Evolutionary conservation across 1,284 basidiomycete genomes (phyloP), one percentile per base, ranked within the genome.

Genomic region (Irpex lacteus): DNA sequence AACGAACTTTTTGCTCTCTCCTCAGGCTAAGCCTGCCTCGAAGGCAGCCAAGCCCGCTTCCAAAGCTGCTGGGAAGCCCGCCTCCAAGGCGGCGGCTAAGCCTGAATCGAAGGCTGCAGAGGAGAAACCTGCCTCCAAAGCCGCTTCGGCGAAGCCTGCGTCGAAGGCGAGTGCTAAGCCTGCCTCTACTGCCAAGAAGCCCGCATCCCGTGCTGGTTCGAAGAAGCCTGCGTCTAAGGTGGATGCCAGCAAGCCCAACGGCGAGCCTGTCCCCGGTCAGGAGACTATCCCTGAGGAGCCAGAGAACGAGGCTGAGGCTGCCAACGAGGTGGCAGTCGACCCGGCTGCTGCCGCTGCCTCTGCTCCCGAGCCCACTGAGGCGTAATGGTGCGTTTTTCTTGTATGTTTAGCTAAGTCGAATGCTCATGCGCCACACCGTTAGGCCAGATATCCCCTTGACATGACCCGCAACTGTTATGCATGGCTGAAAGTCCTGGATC

Each of bases 261-360:
- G 67, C 19, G 65, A 68, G 19, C 64, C 70, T 13, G 70, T 65
- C 37, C 55, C 69, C 19, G 70, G 60, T 2, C 72, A 69, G 8
- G 74, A 74, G 64, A 74, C 74, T 7, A 77, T 77, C 58, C 71
- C 71, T 44, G 76, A 77, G 64, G 76, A 77, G 58, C 72, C 75
- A 3, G 76, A 76, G 64, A 74, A 68, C 3, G 76, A 76, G 68
- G 75, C 69, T 32, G 76, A 71, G 37, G 74, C 74, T 18, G 72
- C 70, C 38, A 66, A 65, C 15, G 69, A 63, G 38, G 70, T 66
- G 13, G 54, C 54, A 36, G 66, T 69, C 19, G 65, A 67, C 19
- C 60, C 64, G n/a, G 50, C 62, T 4, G 60, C 62, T 58, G 68
- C 61, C 47, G 60, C 47, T 13, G 40, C 54, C 26, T 37, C 54